phyloP scores from a whole-genome alignment of 495 filamentous ascomycete species.

The Daldinia decipiens region DNA sequence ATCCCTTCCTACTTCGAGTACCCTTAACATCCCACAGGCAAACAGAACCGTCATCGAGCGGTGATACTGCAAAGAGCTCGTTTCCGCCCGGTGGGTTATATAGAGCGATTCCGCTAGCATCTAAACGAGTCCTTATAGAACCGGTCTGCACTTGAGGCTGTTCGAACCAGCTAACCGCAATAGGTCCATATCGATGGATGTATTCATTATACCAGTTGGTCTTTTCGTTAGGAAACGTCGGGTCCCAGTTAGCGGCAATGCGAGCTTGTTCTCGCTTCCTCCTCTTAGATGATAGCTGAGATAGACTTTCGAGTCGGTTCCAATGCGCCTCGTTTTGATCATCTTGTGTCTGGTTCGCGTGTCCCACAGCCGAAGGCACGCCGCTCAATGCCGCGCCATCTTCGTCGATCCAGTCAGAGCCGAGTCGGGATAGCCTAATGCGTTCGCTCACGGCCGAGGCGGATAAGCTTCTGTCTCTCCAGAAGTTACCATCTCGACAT shows the following conservation, averaged over 20 bases:
- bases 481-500: slow-evolving; percentile 77
- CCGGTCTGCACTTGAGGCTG: slow-evolving; percentile 58
- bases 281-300: slow-evolving; percentile 46
- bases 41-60: slow-evolving; percentile 85
- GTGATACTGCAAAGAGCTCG: slow-evolving; percentile 74
- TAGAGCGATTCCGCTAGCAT: slow-evolving; percentile 74
- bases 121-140: slow-evolving; percentile 51
- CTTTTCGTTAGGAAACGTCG: slow-evolving; percentile 71
- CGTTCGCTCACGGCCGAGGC: slow-evolving; percentile 66
- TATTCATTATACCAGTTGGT: slow-evolving; percentile 90
- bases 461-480: slow-evolving; percentile 79
- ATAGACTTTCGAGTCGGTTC: slow-evolving; percentile 30
- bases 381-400: slow-evolving; percentile 42
- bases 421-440: slow-evolving; percentile 53
- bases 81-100: slow-evolving; percentile 58
- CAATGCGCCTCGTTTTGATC: slow-evolving; percentile 42
- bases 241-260: slow-evolving; percentile 82
- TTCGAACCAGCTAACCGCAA: slow-evolving; percentile 79
- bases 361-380: slow-evolving; percentile 53
- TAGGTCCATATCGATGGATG: slow-evolving; percentile 80
- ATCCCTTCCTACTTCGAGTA: slow-evolving; percentile 67
- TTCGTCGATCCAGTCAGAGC: slow-evolving; percentile 49
- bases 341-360: slow-evolving; percentile 37
- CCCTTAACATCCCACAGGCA: slow-evolving; percentile 86
- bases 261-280: slow-evolving; percentile 59